Evolutionary conservation across 352 stramenopile genomes (phyloP).

Genomic region (Pythium guiyangense): DNA sequence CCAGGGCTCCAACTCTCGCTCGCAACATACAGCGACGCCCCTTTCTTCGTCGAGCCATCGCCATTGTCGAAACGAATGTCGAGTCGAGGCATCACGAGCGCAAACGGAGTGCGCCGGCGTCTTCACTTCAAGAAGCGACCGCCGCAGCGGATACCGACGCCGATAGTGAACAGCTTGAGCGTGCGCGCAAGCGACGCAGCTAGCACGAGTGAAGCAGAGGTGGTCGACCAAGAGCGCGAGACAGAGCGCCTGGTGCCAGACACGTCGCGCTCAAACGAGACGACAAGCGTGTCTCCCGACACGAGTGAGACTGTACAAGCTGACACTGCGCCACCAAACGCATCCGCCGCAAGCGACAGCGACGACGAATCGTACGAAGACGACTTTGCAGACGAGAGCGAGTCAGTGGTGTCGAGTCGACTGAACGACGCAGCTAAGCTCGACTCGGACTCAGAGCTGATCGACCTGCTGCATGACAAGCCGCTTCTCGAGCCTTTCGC

Average conservation of each 20-base stretch:
- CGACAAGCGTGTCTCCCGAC: background rate
- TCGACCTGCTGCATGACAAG: slow-evolving; percentile 32
- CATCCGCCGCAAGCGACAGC: background rate
- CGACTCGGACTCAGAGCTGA: slow-evolving; percentile 33
- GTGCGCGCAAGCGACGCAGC: background rate
- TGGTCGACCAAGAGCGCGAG: background rate
- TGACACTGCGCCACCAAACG: background rate
- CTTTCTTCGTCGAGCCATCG: slow-evolving; percentile 45
- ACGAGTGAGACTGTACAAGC: background rate
- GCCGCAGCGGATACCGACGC: slow-evolving; percentile 4
- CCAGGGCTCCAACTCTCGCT: slow-evolving; percentile 11
- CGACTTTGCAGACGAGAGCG: slow-evolving; percentile 29
- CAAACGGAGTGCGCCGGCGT: slow-evolving; percentile 19
- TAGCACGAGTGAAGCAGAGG: background rate
- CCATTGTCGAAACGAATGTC: slow-evolving; percentile 35
- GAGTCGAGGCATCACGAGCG: slow-evolving; percentile 24
- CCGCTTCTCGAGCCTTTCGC: slow-evolving; percentile 8
- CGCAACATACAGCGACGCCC: slow-evolving; percentile 23
- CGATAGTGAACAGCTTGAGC: background rate
- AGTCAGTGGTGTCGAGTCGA: slow-evolving; percentile 3
- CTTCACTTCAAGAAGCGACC: slow-evolving; percentile 19
- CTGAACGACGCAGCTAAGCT: slow-evolving; percentile 8
- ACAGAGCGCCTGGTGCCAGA: no score
- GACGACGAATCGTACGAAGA: slow-evolving; percentile 33
- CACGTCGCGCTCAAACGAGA: background rate